These are phyloP conservation scores for Spirogloea muscicola DNA, from an alignment of 139 green algal species.

Conservation along the genomic window DNA sequence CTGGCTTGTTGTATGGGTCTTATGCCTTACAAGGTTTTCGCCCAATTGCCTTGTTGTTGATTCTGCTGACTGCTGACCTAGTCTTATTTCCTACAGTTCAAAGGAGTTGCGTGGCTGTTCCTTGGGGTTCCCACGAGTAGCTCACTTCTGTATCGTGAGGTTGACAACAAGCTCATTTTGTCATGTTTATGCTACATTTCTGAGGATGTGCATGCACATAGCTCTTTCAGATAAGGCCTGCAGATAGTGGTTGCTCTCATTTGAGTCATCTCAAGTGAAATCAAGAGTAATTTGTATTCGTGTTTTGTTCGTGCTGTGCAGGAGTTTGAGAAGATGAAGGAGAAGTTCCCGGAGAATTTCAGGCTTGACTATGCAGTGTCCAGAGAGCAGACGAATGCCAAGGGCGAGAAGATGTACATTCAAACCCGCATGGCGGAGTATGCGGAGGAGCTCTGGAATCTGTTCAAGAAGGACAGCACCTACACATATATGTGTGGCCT, in stretches of 20 bases:
- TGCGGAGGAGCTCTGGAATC: constrained; percentile 40
- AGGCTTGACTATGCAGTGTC: constrained; percentile 45
- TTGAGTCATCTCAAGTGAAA: too few relatives aligned
- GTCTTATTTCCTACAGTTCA: constrained; percentile 48
- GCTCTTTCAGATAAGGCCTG: too few relatives aligned
- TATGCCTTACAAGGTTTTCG: background rate
- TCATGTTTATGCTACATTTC: background rate
- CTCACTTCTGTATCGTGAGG: constrained; percentile 50
- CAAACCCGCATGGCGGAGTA: constrained; percentile 53
- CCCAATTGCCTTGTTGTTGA: too few relatives aligned
- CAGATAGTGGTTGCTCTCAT: too few relatives aligned
- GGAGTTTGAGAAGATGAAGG: constrained; percentile 55
- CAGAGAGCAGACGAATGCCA: constrained; percentile 48
- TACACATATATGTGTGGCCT: constrained; percentile 53
- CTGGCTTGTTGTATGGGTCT: background rate
- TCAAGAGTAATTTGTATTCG: too few relatives aligned
- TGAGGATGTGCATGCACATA: too few relatives aligned
- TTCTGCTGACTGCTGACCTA: too few relatives aligned
- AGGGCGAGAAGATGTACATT: constrained; percentile 54
- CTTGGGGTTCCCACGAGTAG: constrained; percentile 48
- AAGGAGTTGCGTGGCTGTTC: constrained; percentile 48
- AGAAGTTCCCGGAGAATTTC: constrained; percentile 50
- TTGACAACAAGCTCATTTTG: too few relatives aligned
- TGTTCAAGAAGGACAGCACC: constrained; percentile 52
- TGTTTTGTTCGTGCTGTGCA: too few relatives aligned